These are phyloP conservation scores for Borovskyia barvae DNA, from an alignment of 208 protist genomes.

Conservation along the genomic window DNA sequence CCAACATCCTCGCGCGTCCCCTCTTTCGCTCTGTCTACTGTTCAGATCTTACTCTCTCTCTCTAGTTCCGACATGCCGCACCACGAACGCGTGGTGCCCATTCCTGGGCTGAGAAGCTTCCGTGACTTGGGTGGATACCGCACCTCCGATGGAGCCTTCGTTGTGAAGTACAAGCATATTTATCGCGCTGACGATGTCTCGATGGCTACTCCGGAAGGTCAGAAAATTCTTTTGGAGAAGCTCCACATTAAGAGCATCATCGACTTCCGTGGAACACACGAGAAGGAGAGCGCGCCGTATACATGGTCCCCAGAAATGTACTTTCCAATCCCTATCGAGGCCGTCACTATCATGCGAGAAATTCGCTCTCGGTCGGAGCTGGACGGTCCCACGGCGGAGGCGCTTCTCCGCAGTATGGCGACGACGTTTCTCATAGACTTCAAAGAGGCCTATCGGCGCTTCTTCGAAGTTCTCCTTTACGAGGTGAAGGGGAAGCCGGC, in stretches of 20 bases:
- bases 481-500: conserved; percentile 23
- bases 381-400: conserved; percentile 15
- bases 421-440: conserved; percentile 28
- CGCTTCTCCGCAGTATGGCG: conserved; percentile 13
- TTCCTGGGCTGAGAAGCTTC: conserved; percentile 27
- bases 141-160: conserved; percentile 20
- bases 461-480: conserved; percentile 28
- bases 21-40: too few species aligned
- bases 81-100: conserved; percentile 11
- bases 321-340: conserved; percentile 29
- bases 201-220: conserved; percentile 3
- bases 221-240: conserved; percentile 22
- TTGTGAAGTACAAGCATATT: conserved; percentile 27
- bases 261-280: conserved; percentile 30
- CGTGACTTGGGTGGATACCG: conserved; percentile 49
- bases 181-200: conserved; percentile 37
- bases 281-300: conserved; percentile 19
- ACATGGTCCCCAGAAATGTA: conserved; percentile 3
- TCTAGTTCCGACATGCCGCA: background rate
- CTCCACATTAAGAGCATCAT: conserved; percentile 32
- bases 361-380: background rate
- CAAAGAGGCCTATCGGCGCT: conserved; percentile 22
- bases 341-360: background rate
- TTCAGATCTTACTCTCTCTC: too few species aligned
- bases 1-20: too few species aligned